Percentiles rank a stretch among this genome's conserved stretches.
Evolutionary conservation across 176 grass and related monocot genomes (phyloP).

Genomic region (Oryza meyeriana): DNA sequence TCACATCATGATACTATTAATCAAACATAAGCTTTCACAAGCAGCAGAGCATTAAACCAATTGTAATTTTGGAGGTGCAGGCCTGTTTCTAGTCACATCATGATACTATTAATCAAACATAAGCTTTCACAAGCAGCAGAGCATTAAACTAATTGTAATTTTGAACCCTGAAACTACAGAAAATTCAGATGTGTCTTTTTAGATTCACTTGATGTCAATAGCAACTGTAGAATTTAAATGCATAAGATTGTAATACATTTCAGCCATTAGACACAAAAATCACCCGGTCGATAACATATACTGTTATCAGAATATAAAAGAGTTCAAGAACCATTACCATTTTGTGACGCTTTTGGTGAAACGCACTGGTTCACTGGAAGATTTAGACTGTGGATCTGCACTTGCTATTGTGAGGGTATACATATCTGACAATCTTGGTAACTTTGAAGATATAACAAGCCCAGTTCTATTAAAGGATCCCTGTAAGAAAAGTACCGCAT

Average conservation of each 20-base stretch:
- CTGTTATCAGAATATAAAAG: background rate
- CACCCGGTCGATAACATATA: background rate
- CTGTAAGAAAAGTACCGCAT: slow-evolving; percentile 32
- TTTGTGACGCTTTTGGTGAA: slow-evolving; percentile 89
- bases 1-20: background rate
- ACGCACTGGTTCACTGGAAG: slow-evolving; percentile 69
- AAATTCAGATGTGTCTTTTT: background rate
- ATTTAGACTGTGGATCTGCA: slow-evolving; percentile 82
- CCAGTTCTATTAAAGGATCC: slow-evolving; percentile 89
- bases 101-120: background rate
- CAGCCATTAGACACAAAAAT: background rate
- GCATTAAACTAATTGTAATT: background rate
- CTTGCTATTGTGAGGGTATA: slow-evolving; percentile 87
- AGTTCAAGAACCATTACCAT: slow-evolving; percentile 46
- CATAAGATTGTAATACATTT: background rate
- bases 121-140: background rate
- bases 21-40: background rate
- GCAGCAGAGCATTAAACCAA: background rate
- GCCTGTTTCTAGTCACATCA: background rate
- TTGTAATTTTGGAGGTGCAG: background rate
- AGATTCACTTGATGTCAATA: too few species aligned
- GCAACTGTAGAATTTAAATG: background rate
- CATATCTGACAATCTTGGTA: slow-evolving; percentile 82
- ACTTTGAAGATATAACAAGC: slow-evolving; percentile 83
- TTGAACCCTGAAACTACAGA: background rate